These are phyloP conservation scores for Kwoniella newhampshirensis DNA, from an alignment of 768 basidiomycete genomes.

Conservation along the genomic window DNA sequence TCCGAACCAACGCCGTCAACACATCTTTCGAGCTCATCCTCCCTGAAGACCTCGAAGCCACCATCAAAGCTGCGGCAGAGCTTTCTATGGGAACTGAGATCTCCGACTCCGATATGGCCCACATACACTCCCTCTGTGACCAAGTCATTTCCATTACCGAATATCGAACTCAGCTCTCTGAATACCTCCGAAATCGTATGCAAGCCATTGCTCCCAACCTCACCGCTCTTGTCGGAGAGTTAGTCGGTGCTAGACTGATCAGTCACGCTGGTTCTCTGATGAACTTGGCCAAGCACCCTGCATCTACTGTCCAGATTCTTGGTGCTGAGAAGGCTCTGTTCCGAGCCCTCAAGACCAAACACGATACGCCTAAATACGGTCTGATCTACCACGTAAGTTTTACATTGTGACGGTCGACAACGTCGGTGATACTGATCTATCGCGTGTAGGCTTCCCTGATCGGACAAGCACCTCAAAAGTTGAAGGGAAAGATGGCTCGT, in stretches of 20 bases:
- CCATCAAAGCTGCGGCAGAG: constrained; percentile 91
- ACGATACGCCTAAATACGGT: constrained; percentile 77
- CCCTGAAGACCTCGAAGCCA: constrained; percentile 94
- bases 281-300: constrained; percentile 58
- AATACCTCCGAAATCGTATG: constrained; percentile 98
- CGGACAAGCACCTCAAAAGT: constrained; percentile 93
- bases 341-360: constrained; percentile 58
- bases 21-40: constrained; percentile 86
- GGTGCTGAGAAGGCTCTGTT: constrained; percentile 59
- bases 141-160: constrained; percentile 95
- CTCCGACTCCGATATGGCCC: constrained; percentile 91
- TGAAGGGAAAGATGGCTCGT: constrained; percentile 99
- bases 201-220: constrained; percentile 95
- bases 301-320: constrained; percentile 58
- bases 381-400: constrained; percentile 89
- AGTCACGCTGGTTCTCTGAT: constrained; percentile 58
- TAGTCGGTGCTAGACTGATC: constrained; percentile 73
- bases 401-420: background rate
- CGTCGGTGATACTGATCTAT: constrained; percentile 1
- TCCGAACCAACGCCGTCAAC: constrained; percentile 86
- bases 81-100: constrained; percentile 99
- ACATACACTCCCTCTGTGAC: constrained; percentile 95
- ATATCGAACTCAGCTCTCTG: constrained; percentile 90
- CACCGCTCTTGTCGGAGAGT: constrained; percentile 76
- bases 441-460: constrained; percentile 79